Evolutionary conservation across 495 filamentous ascomycete genomes (phyloP).

Genomic region (Glonium stellatum): DNA sequence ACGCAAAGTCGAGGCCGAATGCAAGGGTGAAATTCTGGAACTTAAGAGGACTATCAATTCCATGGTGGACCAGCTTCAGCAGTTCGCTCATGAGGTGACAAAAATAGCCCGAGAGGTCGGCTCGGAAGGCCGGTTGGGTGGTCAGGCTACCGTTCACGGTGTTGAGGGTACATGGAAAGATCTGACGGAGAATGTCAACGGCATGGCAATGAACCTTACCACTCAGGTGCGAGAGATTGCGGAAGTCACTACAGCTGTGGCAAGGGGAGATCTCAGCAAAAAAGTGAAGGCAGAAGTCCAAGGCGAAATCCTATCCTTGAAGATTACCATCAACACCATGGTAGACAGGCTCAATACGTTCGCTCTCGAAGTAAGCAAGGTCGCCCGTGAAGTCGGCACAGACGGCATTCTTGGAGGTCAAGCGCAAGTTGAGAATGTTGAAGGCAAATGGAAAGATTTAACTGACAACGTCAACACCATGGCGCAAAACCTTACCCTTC

Average conservation of each 20-base stretch:
- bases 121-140: constrained; percentile 89
- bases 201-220: constrained; percentile 97
- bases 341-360: constrained; percentile 96
- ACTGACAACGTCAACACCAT: constrained; percentile 94
- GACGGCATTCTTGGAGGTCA: constrained; percentile 94
- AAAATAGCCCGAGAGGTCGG: constrained; percentile 97
- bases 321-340: constrained; percentile 99
- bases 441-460: constrained; percentile 98
- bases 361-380: constrained; percentile 96
- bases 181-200: constrained; percentile 94
- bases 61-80: constrained; percentile 96
- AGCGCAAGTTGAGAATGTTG: constrained; percentile 92
- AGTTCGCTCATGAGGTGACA: constrained; percentile 95
- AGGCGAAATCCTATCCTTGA: constrained; percentile 90
- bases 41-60: constrained; percentile 97
- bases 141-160: constrained; percentile 93
- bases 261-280: constrained; percentile 85
- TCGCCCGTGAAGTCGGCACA: constrained; percentile 95
- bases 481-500: constrained; percentile 90
- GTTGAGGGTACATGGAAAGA: constrained; percentile 98
- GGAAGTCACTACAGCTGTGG: constrained; percentile 94
- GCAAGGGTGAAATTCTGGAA: constrained; percentile 91
- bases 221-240: constrained; percentile 98
- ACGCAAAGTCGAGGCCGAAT: constrained; percentile 93
- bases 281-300: constrained; percentile 95